Base-by-base conservation (phyloP, 2,329 filamentous ascomycete species). In the Monilinia polystroma region DNA sequence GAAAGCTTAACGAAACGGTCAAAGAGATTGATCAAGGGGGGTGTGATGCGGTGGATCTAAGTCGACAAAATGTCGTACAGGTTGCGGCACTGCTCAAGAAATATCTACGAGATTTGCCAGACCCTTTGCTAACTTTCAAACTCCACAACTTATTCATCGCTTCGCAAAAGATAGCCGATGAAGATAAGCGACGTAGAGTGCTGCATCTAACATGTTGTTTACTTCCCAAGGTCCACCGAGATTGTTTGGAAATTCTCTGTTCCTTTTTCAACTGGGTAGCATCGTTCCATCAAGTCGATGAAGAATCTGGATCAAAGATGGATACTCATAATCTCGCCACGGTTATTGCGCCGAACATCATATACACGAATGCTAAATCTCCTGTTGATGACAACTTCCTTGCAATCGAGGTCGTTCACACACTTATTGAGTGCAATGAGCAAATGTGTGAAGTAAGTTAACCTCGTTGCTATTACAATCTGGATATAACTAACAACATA, bases 281-380 rank as follows among this genome's bases (percentile, higher is more conserved):
- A 5, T 97, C 93, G 1, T 99, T 99, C 81, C 94, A 96, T 70
- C 93, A 97, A 75, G 89, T 99, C 18, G 95, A 99, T 73, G 95
- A 99, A 75, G 95, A 99, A 77, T 91, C 90, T 29, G 95, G 95
- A 35, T 97, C 94, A 73, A 97, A 98, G 83, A 99, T 99, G 95
- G 95, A 99, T 77, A 91, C 96, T 64, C 93, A 96, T 81, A 99
- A 99, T 75, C 85, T 99, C 70, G 92, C 95, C 4, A 98, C 96
- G 3, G 95, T 99, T 70, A 97, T 99, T 78, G 93, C 94, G 6
- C 95, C 95, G 0, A 99, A 99, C 74, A 92, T 99, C 69, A 84
- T 97, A 16, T 93, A 91, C 73, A 91, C 89, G 71, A 83, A 82
- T 71, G 80, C 85, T 53, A 90, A 89, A 76, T 84, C 83, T 59